Percentiles rank a stretch among this genome's conserved stretches.
phyloP scores from a whole-genome alignment of 2,329 filamentous ascomycete species.

The Mariannaea elegans region DNA sequence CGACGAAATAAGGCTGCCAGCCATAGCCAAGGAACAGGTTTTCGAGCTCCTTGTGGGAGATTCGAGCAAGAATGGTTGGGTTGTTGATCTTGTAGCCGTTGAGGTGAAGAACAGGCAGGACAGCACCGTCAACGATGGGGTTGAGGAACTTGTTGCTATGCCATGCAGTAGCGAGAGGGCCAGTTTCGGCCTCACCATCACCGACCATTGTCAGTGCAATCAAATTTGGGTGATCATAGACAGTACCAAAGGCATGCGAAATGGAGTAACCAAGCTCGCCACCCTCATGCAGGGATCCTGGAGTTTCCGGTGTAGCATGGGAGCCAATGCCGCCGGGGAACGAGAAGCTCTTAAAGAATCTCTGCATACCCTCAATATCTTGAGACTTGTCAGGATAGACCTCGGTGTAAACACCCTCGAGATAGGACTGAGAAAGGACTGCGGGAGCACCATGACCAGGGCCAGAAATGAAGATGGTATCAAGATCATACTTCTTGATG shows the following conservation, averaged over 20 bases:
- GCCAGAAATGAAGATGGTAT: conserved; percentile 78
- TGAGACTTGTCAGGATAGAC: conserved; percentile 79
- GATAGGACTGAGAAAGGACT: conserved; percentile 78
- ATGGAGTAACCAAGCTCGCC: conserved; percentile 85
- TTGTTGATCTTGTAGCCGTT: conserved; percentile 91
- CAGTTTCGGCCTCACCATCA: conserved; percentile 84
- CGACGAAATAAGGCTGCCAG: conserved; percentile 83
- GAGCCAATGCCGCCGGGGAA: conserved; percentile 83
- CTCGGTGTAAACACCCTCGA: conserved; percentile 81
- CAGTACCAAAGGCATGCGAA: conserved; percentile 80
- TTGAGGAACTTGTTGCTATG: conserved; percentile 86
- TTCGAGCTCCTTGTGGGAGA: conserved; percentile 77
- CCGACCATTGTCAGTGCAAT: conserved; percentile 83
- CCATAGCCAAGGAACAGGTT: conserved; percentile 77
- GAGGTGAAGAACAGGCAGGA: conserved; percentile 79
- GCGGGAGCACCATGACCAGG: conserved; percentile 82
- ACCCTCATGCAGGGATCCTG: conserved; percentile 80
- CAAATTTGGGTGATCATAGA: conserved; percentile 78
- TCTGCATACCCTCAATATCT: conserved; percentile 73
- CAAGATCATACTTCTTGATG: conserved; percentile 81
- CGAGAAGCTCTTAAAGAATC: conserved; percentile 85
- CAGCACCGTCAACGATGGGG: conserved; percentile 79
- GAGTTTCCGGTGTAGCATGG: conserved; percentile 81
- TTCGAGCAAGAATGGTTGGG: conserved; percentile 76
- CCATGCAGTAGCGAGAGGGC: conserved; percentile 81